Evolutionary conservation across 371 early-diverging fungal species (phyloP).

Genomic region (Smittium culicis): DNA sequence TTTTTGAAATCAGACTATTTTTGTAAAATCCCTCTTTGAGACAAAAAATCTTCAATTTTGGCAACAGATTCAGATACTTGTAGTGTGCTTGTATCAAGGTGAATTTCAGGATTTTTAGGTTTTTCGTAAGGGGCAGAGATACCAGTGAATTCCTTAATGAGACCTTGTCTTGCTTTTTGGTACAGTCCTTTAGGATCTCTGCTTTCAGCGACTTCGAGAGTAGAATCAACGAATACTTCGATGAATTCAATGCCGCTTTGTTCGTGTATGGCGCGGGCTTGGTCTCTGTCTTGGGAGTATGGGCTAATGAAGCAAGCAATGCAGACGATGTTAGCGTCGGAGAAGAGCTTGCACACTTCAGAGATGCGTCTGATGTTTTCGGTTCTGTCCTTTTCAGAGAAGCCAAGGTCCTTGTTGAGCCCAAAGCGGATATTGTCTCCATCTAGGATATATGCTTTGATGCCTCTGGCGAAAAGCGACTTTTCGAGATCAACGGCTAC

Average conservation of each 20-base stretch:
- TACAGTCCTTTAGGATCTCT: constrained; percentile 93
- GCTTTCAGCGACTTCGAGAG: constrained; percentile 70
- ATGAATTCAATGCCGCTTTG: constrained; percentile 22
- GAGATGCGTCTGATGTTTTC: constrained; percentile 89
- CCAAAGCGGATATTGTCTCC: constrained; percentile 94
- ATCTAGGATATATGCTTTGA: constrained; percentile 74
- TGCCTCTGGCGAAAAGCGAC: constrained; percentile 52
- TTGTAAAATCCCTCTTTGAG: constrained; percentile 12
- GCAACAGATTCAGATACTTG: constrained; percentile 36
- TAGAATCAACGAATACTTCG: constrained; percentile 68
- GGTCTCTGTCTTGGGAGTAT: constrained; percentile 64
- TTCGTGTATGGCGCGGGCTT: constrained; percentile 59
- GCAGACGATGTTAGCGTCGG: constrained; percentile 64
- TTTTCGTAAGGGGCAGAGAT: constrained; percentile 86
- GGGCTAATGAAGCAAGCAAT: constrained; percentile 87
- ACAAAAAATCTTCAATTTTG: constrained; percentile 19
- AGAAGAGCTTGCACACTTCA: constrained; percentile 82
- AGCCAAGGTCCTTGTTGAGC: constrained; percentile 84
- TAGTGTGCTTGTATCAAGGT: constrained; percentile 57
- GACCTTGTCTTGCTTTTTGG: constrained; percentile 84
- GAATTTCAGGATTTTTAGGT: constrained; percentile 68
- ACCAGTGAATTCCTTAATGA: constrained; percentile 89
- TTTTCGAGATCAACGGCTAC: constrained; percentile 81
- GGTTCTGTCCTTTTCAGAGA: constrained; percentile 74
- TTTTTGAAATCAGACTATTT: not conserved